A percentile compares a stretch with the other conserved stretches of the same genome.
These are phyloP conservation scores for Fagus sylvatica DNA, from an alignment of 306 rosid genomes.

Conservation along the genomic window DNA sequence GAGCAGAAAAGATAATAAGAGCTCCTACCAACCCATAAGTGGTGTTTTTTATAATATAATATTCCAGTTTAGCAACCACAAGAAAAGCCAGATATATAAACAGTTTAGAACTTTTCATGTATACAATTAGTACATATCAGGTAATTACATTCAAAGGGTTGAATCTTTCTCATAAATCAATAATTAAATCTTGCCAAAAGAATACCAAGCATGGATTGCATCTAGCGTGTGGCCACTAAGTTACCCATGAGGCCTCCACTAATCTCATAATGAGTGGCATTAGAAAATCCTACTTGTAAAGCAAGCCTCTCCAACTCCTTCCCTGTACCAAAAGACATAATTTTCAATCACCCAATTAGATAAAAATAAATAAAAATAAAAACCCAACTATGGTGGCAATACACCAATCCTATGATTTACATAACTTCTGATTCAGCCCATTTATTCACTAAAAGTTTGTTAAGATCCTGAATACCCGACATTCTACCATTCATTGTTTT, in stretches of 20 bases:
- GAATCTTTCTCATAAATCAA: neutral
- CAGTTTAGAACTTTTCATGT: neutral
- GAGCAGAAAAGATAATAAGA: neutral
- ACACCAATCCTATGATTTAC: neutral
- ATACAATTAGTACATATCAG: neutral
- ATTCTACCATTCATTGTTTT: neutral
- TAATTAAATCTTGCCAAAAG: neutral
- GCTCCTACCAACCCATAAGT: neutral
- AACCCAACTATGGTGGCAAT: neutral
- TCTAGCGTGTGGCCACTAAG: constrained; percentile 69
- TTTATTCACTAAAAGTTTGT: neutral
- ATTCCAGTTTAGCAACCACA: neutral
- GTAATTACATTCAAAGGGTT: neutral
- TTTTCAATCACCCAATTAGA: constrained; percentile 11
- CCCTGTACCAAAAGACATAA: constrained; percentile 51
- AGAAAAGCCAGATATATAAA: neutral
- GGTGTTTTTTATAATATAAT: neutral
- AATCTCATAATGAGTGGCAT: constrained; percentile 73
- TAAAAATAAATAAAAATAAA: neutral
- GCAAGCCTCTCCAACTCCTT: constrained; percentile 82
- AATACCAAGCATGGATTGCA: constrained; percentile 12
- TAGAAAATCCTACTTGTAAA: constrained; percentile 76
- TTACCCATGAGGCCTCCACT: constrained; percentile 89
- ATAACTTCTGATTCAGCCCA: neutral
- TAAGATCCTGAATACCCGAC: neutral